Conservation (phyloP, 2,329 filamentous ascomycete species). For the Sporothrix brasiliensis region DNA sequence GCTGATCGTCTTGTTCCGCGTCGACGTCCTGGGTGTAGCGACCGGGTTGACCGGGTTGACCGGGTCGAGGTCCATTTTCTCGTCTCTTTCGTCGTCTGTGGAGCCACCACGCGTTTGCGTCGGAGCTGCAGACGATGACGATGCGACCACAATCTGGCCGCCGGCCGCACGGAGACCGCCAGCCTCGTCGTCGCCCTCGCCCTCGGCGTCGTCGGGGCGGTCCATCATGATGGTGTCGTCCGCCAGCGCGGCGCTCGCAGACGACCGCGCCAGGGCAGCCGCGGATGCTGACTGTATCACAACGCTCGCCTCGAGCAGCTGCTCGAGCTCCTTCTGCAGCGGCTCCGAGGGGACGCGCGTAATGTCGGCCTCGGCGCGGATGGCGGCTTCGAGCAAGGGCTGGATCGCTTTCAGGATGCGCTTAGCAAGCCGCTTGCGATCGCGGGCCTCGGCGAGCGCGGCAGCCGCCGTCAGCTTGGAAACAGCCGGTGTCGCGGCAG, state of each 20-base stretch:
- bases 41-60: conserved; percentile 36
- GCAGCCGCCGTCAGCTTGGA: neutral
- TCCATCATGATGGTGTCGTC: conserved; percentile 40
- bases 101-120: conserved; percentile 47
- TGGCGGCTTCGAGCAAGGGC: conserved; percentile 72
- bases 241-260: no score
- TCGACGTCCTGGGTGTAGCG: conserved; percentile 33
- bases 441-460: conserved; percentile 68
- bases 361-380: conserved; percentile 80
- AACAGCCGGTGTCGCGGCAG: neutral
- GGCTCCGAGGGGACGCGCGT: conserved; percentile 69
- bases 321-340: conserved; percentile 73
- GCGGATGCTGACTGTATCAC: conserved; percentile 54
- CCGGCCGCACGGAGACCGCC: conserved; percentile 36
- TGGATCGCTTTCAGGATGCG: conserved; percentile 84
- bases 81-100: conserved; percentile 52
- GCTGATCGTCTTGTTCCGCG: conserved; percentile 34
- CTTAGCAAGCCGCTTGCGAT: conserved; percentile 83
- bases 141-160: conserved; percentile 19
- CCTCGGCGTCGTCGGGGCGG: neutral
- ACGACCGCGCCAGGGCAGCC: conserved; percentile 34
- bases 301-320: conserved; percentile 69
- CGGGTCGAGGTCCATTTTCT: conserved; percentile 38
- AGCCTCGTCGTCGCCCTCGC: conserved; percentile 37
- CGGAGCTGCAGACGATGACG: conserved; percentile 40